Percentiles rank a stretch among this genome's conserved stretches.
These are phyloP conservation scores for Claviceps cyperi DNA, from an alignment of 2,329 filamentous ascomycete genomes.

Conservation along the genomic window DNA sequence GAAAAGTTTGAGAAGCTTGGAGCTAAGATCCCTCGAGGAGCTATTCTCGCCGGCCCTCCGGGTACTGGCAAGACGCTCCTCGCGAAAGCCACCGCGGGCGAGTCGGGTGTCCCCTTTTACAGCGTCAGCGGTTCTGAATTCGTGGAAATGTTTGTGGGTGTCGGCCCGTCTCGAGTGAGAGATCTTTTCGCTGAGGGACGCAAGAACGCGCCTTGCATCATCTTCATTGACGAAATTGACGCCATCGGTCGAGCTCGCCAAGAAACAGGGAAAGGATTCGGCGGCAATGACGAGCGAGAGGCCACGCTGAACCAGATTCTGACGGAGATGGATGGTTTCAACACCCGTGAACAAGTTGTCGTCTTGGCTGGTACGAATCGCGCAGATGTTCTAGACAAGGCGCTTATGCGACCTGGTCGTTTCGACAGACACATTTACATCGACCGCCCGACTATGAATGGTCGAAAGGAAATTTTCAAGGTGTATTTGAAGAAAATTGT, in stretches of 20 bases:
- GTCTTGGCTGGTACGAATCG: slow-evolving; percentile 94
- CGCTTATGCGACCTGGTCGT: slow-evolving; percentile 87
- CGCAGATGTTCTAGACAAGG: slow-evolving; percentile 87
- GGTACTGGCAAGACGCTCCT: slow-evolving; percentile 97
- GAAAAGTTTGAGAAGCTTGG: slow-evolving; percentile 85
- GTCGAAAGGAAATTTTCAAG: slow-evolving; percentile 86
- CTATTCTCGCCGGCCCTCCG: slow-evolving; percentile 91
- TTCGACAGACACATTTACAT: slow-evolving; percentile 96
- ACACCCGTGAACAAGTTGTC: slow-evolving; percentile 89
- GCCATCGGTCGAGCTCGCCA: slow-evolving; percentile 85
- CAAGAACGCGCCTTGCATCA: slow-evolving; percentile 95
- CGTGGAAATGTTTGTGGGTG: slow-evolving; percentile 99
- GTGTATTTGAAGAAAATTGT: slow-evolving; percentile 93
- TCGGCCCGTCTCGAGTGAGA: slow-evolving; percentile 86
- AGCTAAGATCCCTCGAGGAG: slow-evolving; percentile 93
- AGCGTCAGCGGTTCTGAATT: slow-evolving; percentile 98
- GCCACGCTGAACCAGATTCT: slow-evolving; percentile 95
- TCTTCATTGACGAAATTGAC: slow-evolving; percentile 99
- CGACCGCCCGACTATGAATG: slow-evolving; percentile 91
- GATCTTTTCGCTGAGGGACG: slow-evolving; percentile 89
- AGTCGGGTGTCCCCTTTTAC: slow-evolving; percentile 95
- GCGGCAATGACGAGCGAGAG: slow-evolving; percentile 94
- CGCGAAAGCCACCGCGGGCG: slow-evolving; percentile 92
- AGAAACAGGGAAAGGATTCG: slow-evolving; percentile 56
- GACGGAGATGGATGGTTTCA: slow-evolving; percentile 99